Base-by-base conservation (phyloP, 441 rosid genomes). In the Sinapis alba region DNA sequence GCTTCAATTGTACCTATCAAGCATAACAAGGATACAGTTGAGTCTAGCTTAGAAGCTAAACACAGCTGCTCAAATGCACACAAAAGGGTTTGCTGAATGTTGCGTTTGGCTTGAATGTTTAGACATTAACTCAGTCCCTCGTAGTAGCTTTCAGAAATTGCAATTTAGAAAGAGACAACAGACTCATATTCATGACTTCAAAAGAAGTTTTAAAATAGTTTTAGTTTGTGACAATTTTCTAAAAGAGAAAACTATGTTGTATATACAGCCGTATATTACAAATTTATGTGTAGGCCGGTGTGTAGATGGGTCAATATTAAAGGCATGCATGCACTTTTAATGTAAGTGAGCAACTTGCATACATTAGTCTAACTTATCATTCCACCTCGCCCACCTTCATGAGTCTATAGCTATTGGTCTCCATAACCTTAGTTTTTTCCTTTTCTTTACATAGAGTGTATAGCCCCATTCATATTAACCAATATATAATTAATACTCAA, bases 11-110 rank as follows among this genome's bases (percentile, higher is more conserved):
- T 92, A 92, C 74, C 83, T 95, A 75, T 86, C 99, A 36, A 92
- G 97, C 89, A 89, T 95, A 77, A 88, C 93, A 8, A 90, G 98
- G 83, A 92, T 98, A 73, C 99, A 91, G 75, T 89, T 95, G 69
- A 84, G 92, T 80, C 69, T 93, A 74, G 99, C 99, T 6, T 96
- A 95, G 67, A 95, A 88, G 86, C 83, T 92, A 83, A 95, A 95
- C 84, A 89, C 96, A 3, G 97, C 99, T 43, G 98, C 98, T 21
- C 98, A 95, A 84, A 75, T 91, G 81, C 20, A 38, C 3, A 18
- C 45, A 38, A 12, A 64, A 16, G 45, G 62, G 10, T 76, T 63
- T 65, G 76, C 62, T 32, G 0, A 71, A 59, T 47, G 45, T n/a
- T 71, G 36, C 69, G 61, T 51, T 50, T 41, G 7, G 64, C 69